Percentiles rank a stretch among this genome's conserved stretches.
Evolutionary conservation across 2,329 filamentous ascomycete genomes (phyloP).

Genomic region (Trichoderma simmonsii): DNA sequence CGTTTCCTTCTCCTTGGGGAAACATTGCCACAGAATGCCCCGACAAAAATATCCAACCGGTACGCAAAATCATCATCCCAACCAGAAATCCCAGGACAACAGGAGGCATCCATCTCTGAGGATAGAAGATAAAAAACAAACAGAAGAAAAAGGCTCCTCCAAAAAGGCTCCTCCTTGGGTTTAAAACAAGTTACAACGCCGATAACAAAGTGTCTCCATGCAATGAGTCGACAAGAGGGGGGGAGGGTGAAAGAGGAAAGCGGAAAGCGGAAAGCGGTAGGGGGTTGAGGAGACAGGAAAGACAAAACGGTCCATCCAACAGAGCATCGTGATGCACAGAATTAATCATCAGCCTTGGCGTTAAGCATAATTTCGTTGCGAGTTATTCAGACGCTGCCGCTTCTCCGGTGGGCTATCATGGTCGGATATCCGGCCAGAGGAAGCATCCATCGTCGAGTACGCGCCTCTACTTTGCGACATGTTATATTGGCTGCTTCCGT

Average conservation of each 20-base stretch:
- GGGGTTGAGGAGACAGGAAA: not conserved
- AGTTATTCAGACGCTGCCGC: conserved; percentile 49
- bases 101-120: not conserved
- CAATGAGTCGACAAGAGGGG: not conserved
- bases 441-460: conserved; percentile 28
- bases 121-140: not conserved
- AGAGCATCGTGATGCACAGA: not conserved
- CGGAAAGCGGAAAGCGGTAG: not conserved
- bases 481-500: conserved; percentile 39
- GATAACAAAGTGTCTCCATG: conserved; percentile 6
- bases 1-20: not conserved
- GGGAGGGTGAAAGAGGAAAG: not conserved
- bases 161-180: conserved; percentile 14
- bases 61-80: conserved; percentile 7
- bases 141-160: conserved; percentile 7
- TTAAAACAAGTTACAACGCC: conserved; percentile 16
- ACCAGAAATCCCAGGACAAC: not conserved
- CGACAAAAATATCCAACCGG: conserved; percentile 21
- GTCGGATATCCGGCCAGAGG: conserved; percentile 34
- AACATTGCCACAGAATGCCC: not conserved
- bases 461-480: conserved; percentile 7
- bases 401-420: conserved; percentile 50
- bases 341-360: not conserved
- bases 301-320: not conserved
- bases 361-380: conserved; percentile 42